These are phyloP conservation scores for Leucogyrophana mollusca DNA, from an alignment of 768 basidiomycete species.

Conservation along the genomic window DNA sequence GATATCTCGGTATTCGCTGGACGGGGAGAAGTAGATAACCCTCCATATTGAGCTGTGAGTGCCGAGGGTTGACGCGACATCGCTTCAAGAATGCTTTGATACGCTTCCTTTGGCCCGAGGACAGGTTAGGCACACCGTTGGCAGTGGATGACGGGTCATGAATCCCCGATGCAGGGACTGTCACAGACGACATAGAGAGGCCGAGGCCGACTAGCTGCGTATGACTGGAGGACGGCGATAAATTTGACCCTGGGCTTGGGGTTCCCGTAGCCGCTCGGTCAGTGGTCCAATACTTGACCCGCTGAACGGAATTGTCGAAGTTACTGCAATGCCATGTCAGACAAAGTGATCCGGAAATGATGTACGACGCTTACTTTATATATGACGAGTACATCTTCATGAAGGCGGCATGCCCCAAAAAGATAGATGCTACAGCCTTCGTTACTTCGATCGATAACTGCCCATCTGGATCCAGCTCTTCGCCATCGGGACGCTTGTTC, in stretches of 20 bases:
- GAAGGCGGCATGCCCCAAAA: slow-evolving; percentile 92
- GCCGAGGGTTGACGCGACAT: slow-evolving; percentile 84
- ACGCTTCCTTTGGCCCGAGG: slow-evolving; percentile 82
- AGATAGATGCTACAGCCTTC: slow-evolving; percentile 81
- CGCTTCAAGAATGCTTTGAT: slow-evolving; percentile 89
- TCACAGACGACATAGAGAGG: slow-evolving; percentile 51
- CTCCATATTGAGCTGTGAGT: slow-evolving; percentile 92
- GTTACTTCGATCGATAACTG: slow-evolving; percentile 73
- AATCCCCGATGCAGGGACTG: slow-evolving; percentile 38
- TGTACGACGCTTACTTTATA: slow-evolving; percentile 71
- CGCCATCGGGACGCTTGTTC: slow-evolving; percentile 41
- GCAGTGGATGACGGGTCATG: slow-evolving; percentile 38
- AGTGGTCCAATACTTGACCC: slow-evolving; percentile 83
- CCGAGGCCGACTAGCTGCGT: slow-evolving; percentile 65
- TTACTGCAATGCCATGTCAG: slow-evolving; percentile 52
- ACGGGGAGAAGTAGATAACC: slow-evolving; percentile 93
- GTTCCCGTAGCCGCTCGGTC: slow-evolving; percentile 44
- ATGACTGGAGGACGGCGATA: slow-evolving; percentile 59
- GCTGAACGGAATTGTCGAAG: slow-evolving; percentile 89
- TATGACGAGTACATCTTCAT: slow-evolving; percentile 99
- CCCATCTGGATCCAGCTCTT: slow-evolving; percentile 66
- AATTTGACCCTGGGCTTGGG: slow-evolving; percentile 30
- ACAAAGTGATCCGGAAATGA: slow-evolving; percentile 6
- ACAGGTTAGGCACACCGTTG: slow-evolving; percentile 53
- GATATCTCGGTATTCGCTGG: slow-evolving; percentile 96